Evolutionary conservation across 208 protist genomes (phyloP), one percentile per base, ranked within the genome.

Genomic region (Crithidia brevicula): DNA sequence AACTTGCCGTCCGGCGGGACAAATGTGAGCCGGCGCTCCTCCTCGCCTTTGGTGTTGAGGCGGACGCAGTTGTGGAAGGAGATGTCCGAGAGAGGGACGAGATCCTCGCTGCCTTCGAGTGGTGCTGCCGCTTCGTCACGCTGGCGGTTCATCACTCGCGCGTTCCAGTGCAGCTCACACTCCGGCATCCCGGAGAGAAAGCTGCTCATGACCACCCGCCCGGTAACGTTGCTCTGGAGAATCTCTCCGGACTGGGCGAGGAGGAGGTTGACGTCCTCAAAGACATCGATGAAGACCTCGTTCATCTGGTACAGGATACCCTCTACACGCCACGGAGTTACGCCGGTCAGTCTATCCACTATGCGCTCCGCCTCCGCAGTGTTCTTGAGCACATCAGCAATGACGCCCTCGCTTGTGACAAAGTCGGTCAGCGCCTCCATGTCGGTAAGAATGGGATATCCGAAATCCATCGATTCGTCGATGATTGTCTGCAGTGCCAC

Each of bases 101-200:
- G 23, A 45, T 58, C 54, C 11, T 69, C 72, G 59, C 47, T 72
- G 28, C 6, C 30, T n/a, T 30, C 67, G 34, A 16, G 52, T 33
- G 36, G 72, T 27, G 11, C 46, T 20, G 33, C 54, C 31, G 60
- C 59, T 7, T 54, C 64, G 34, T 22, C 51, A 28, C 54, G 18
- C 9, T 36, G 46, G 66, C 18, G 36, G 63, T 46, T 74, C 71
- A 72, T 77, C 45, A 61, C 53, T 22, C 46, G 38, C 22, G 98
- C 94, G 56, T 98, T 98, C 58, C 99, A 78, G 28, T 95, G 92
- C 66, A 99, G 95, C 66, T 97, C 97, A 80, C 98, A 99, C 77
- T 99, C 97, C 27, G 99, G 98, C 95, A 99, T 99, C 33, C 99
- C 99, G 22, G 96, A 97, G 7, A 99, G 89, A 63, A 97, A 98